Base-by-base conservation (phyloP, 352 stramenopile species). In the Globisporangium spinosum region DNA sequence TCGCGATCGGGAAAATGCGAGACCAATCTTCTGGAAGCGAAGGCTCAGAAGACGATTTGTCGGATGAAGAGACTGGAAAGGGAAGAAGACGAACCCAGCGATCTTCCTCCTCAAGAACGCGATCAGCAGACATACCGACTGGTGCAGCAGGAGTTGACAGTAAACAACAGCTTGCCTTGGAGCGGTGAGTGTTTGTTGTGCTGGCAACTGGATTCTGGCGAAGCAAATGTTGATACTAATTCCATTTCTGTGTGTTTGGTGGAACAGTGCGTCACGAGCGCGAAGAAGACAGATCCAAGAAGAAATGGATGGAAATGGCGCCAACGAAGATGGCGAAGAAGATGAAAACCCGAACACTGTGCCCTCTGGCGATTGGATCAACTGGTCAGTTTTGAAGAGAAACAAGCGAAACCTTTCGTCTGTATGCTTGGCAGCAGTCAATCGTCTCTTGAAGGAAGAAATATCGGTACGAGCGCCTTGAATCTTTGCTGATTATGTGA, bases 1-100 rank as follows among this genome's bases (percentile, higher is more conserved):
- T 94, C 32, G 88, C 88, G 25, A 93, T 94, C 10, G 77, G 77
- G 4, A 86, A 79, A 68, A 93, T 96, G 74, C 90, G 83, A 38
- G 77, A 62, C 20, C 86, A 95, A 58, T 86, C 80, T 45, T 76
- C 70, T 51, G 72, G 76, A 3, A 71, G 58, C 27, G 80, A 74
- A 5, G 75, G 83, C 0, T 93, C 82, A 0, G 85, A 83, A 25
- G 62, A 58, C 32, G 59, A 56, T 7, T 51, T 57, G 13, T 71
- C 64, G 0, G 79, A 83, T n/a, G 73, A 70, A 23, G 76, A 80
- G 65, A 53, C 57, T 34, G 47, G 25, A 47, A 53, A 35, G 17
- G 23, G 47, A 17, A 43, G 63, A 25, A 34, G 49, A 25, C 17
- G 34, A 56, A 10, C 7, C 0, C 32, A 45, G 1, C 69, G 65